Evolutionary conservation across 306 rosid species (phyloP).

Genomic region (Dalbergia oliveri): DNA sequence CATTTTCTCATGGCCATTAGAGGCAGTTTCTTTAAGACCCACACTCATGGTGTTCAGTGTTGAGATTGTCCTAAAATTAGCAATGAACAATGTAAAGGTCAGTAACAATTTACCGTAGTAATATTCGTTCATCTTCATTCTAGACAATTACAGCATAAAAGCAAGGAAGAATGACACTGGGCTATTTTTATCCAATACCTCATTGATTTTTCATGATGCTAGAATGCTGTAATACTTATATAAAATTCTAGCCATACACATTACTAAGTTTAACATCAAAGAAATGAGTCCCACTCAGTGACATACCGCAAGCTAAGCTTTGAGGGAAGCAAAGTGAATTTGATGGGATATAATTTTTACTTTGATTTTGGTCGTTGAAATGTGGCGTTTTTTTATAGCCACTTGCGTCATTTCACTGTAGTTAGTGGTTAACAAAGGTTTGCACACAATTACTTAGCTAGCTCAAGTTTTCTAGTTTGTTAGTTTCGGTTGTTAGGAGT

Average conservation of each 20-base stretch:
- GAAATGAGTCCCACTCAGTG: too few relatives aligned
- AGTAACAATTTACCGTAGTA: conserved; percentile 19
- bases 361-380: conserved; percentile 23
- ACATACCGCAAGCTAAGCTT: neutral
- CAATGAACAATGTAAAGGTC: conserved; percentile 38
- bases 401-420: neutral
- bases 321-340: conserved; percentile 14
- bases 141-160: too few relatives aligned
- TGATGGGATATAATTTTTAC: neutral
- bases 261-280: too few relatives aligned
- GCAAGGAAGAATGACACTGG: too few relatives aligned
- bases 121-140: too few relatives aligned
- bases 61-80: conserved; percentile 42
- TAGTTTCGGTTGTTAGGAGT: neutral
- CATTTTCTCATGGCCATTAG: conserved; percentile 54
- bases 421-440: neutral
- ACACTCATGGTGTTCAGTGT: conserved; percentile 58
- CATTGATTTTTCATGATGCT: too few relatives aligned
- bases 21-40: conserved; percentile 52
- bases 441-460: neutral
- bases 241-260: too few relatives aligned
- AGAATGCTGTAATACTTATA: too few relatives aligned
- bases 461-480: conserved; percentile 21
- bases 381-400: conserved; percentile 35
- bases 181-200: too few relatives aligned